A percentile compares a stretch with the other conserved stretches of the same genome.
These are phyloP conservation scores for Fusarium tupiense DNA, from an alignment of 2,329 filamentous ascomycete species.

Conservation along the genomic window DNA sequence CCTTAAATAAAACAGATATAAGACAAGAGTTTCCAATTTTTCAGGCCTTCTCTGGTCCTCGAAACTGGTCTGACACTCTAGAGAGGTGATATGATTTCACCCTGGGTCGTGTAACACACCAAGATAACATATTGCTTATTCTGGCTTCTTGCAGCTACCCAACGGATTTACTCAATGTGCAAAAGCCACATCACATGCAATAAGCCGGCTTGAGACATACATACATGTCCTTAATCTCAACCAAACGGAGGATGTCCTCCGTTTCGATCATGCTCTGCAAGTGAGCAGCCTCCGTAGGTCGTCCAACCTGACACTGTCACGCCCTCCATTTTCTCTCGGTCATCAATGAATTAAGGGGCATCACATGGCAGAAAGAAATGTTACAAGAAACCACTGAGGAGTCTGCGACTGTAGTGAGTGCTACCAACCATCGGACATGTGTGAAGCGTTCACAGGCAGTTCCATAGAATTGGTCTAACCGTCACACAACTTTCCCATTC, in stretches of 20 bases:
- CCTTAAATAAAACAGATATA: too few species aligned
- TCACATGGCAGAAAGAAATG: background rate
- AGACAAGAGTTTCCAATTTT: rapidly evolving
- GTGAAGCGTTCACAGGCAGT: background rate
- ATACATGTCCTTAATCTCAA: background rate
- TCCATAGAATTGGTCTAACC: background rate
- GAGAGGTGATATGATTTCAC: background rate
- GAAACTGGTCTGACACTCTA: background rate
- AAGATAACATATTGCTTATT: background rate
- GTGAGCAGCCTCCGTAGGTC: background rate
- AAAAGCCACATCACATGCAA: background rate
- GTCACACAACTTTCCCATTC: background rate
- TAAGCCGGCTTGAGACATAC: background rate
- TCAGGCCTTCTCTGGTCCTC: too few species aligned
- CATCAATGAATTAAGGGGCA: background rate
- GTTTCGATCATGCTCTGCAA: background rate
- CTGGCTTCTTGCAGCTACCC: background rate
- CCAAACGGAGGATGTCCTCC: background rate
- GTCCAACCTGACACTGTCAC: background rate
- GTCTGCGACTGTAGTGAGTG: background rate
- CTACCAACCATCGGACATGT: background rate
- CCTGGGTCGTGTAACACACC: background rate
- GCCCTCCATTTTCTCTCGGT: background rate
- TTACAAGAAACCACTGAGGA: background rate
- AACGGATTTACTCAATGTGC: background rate